Percentiles rank a stretch among this genome's conserved stretches.
These are phyloP conservation scores for Gossypium davidsonii DNA, from an alignment of 441 rosid genomes.

Conservation along the genomic window DNA sequence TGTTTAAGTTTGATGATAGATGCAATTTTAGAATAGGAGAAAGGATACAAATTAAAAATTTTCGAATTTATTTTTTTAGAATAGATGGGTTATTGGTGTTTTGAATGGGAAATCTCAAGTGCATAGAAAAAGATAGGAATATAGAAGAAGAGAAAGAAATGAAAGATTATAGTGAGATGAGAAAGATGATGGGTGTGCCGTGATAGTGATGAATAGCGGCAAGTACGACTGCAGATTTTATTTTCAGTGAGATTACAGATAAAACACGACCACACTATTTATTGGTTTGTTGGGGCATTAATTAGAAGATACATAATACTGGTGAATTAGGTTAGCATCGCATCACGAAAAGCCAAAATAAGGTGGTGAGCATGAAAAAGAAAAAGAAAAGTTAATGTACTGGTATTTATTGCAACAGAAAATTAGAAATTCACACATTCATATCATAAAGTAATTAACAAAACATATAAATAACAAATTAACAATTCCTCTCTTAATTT, in stretches of 20 bases:
- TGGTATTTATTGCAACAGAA: not conserved
- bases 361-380: not conserved
- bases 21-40: no score
- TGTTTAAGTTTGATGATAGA: no score
- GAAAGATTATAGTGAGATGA: not conserved
- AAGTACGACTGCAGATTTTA: not conserved
- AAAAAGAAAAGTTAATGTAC: not conserved
- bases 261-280: not conserved
- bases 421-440: not conserved
- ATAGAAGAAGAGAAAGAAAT: not conserved
- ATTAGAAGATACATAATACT: not conserved
- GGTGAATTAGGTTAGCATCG: not conserved
- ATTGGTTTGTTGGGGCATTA: not conserved
- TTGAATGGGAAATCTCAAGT: not conserved
- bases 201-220: not conserved
- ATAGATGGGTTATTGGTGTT: not conserved
- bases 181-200: not conserved
- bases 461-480: not conserved
- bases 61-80: no score
- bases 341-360: not conserved
- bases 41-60: no score
- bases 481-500: not conserved
- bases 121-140: not conserved
- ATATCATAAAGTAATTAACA: not conserved
- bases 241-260: not conserved